Evolutionary conservation across 495 filamentous ascomycete species (phyloP).

Genomic region (Penicillium ochrochloron): DNA sequence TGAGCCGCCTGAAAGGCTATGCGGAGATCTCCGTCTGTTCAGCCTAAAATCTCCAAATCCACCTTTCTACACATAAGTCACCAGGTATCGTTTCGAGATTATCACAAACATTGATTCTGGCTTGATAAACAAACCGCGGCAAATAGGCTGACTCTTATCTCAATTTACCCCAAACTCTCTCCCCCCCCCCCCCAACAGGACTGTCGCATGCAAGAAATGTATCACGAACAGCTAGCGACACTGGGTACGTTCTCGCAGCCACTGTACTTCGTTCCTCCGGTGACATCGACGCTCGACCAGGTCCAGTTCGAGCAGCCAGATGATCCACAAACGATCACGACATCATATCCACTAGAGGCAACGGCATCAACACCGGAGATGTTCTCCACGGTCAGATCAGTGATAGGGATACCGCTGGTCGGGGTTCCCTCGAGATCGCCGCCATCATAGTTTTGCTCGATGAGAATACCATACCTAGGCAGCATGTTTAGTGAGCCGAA

Average conservation of each 20-base stretch:
- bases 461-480: conserved; percentile 59
- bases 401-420: conserved; percentile 63
- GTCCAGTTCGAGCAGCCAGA: conserved; percentile 48
- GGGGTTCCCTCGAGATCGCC: conserved; percentile 57
- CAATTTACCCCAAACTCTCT: neutral
- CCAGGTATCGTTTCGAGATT: neutral
- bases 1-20: too few relatives aligned
- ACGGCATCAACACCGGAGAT: conserved; percentile 52
- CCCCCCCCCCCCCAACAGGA: neutral
- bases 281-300: conserved; percentile 49
- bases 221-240: conserved; percentile 38
- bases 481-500: neutral
- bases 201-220: neutral
- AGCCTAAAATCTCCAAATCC: too few relatives aligned
- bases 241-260: conserved; percentile 48
- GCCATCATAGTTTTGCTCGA: conserved; percentile 67
- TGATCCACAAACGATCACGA: conserved; percentile 59
- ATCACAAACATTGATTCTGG: neutral
- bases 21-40: too few relatives aligned
- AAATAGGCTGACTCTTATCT: neutral
- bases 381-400: conserved; percentile 49
- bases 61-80: too few relatives aligned
- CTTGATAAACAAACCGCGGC: neutral
- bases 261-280: conserved; percentile 51
- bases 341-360: conserved; percentile 40